Base-by-base conservation (phyloP, 768 basidiomycete genomes). In the Tylopilus subfusipes region DNA sequence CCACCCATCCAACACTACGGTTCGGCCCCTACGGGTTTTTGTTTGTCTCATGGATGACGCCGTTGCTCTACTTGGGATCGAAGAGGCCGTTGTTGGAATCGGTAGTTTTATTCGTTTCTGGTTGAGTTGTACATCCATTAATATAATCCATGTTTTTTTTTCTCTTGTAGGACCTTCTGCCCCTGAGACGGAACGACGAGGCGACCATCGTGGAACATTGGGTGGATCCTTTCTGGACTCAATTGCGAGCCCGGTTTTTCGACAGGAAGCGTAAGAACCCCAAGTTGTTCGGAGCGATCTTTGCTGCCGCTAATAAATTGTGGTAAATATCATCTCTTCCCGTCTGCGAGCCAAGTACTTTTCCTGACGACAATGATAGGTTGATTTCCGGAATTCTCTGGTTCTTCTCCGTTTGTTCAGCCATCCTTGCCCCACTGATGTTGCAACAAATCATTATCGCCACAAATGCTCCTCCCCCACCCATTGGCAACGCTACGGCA, bases 41-140 rank as follows among this genome's bases (percentile, higher is more conserved):
- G 25, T 62, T 56, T 42, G n/a, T 66, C 24, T 56, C 65, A 9
- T 66, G 65, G 65, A 60, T 66, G 56, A 64, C 65, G 16, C 65
- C 65, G 9, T 52, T 66, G 48, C 57, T 66, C 48, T 46, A 36
- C n/a, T 51, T 66, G 55, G 65, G 65, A 48, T 50, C 63, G 29
- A 66, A 64, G 56, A 58, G 65, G 30, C 65, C 65, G n/a, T 56
- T 66, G 56, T 52, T 66, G 60, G 63, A 66, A 66, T 62, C 65
- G 65, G 65, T 67, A 62, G 63, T 62, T 66, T 64, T 66, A 55
- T 67, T 60, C 29, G 19, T 38, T 56, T 64, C 57, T 58, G 60
- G 65, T 14, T 67, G 29, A 64, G 6, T 5, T 59, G 57, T 64
- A 66, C 30, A 52, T 56, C 53, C 34, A 42, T 65, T 63, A 45